Percentiles rank a stretch among this genome's conserved stretches.
These are phyloP conservation scores for Schizochytrium sp. DNA, from an alignment of 108 stramenopile species.

Conservation along the genomic window DNA sequence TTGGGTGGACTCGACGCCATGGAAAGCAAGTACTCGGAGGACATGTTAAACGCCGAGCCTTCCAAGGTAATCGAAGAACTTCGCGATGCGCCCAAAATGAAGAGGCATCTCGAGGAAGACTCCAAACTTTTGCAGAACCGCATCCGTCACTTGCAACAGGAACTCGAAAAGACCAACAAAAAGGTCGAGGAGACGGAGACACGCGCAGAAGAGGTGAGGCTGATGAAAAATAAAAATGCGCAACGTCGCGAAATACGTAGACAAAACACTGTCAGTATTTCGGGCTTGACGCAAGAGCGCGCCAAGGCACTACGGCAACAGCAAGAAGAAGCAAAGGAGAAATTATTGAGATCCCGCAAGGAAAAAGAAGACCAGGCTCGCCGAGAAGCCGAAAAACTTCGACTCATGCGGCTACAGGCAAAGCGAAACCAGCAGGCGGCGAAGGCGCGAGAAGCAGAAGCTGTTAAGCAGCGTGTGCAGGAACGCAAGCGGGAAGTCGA, in stretches of 20 bases:
- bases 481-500: slow-evolving; percentile 1
- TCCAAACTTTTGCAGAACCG: not conserved
- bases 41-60: not conserved
- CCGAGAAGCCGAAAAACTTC: not conserved
- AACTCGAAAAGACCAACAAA: not conserved
- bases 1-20: not conserved
- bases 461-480: not conserved
- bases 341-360: not conserved
- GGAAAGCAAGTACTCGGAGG: not conserved
- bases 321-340: not conserved
- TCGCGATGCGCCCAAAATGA: not conserved
- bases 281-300: not conserved
- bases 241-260: not conserved
- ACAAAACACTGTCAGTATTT: not conserved
- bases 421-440: not conserved
- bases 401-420: not conserved
- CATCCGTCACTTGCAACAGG: not conserved
- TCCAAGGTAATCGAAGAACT: not conserved
- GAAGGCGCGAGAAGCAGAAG: not conserved
- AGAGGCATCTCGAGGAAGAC: not conserved
- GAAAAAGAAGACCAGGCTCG: not conserved
- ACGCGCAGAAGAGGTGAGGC: not conserved
- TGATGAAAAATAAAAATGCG: not conserved
- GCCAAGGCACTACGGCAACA: not conserved
- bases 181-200: not conserved